A percentile compares a stretch with the other conserved stretches of the same genome.
Conservation (phyloP, 768 basidiomycete species). For the Boletus edulis region DNA sequence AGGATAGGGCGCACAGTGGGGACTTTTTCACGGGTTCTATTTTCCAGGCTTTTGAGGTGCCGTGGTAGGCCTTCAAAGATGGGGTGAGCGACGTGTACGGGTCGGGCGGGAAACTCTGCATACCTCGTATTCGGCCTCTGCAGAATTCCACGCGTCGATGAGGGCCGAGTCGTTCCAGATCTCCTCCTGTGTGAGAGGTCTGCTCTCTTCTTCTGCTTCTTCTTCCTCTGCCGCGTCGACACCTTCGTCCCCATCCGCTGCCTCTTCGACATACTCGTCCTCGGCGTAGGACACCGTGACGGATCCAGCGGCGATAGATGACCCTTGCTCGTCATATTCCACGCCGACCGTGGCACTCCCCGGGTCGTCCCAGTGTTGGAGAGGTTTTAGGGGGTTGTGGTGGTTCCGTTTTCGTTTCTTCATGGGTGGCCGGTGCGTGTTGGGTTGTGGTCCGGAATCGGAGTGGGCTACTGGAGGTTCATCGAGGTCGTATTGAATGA, state of each 20-base stretch:
- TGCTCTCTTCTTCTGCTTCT: slow-evolving; percentile 48
- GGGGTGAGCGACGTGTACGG: neutral
- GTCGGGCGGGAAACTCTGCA: neutral
- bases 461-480: slow-evolving; percentile 1
- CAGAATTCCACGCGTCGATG: slow-evolving; percentile 82
- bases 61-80: slow-evolving; percentile 53
- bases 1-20: slow-evolving; percentile 52
- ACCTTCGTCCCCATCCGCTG: slow-evolving; percentile 17
- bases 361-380: slow-evolving; percentile 48
- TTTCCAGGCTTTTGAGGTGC: slow-evolving; percentile 69
- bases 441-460: neutral
- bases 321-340: slow-evolving; percentile 32
- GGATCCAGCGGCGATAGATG: neutral
- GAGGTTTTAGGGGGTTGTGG: slow-evolving; percentile 10
- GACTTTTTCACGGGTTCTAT: slow-evolving; percentile 66
- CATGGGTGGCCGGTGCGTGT: slow-evolving; percentile 32
- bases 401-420: slow-evolving; percentile 50
- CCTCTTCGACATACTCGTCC: slow-evolving; percentile 25
- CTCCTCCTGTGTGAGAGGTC: slow-evolving; percentile 66
- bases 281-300: neutral
- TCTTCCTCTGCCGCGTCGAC: slow-evolving; percentile 33
- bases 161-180: slow-evolving; percentile 87
- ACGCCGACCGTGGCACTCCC: slow-evolving; percentile 23
- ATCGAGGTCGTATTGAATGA: slow-evolving; percentile 29
- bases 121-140: slow-evolving; percentile 77